Evolutionary conservation across 2,329 filamentous ascomycete species (phyloP), one percentile per base, ranked within the genome.

Genomic region (Alternaria sp.): DNA sequence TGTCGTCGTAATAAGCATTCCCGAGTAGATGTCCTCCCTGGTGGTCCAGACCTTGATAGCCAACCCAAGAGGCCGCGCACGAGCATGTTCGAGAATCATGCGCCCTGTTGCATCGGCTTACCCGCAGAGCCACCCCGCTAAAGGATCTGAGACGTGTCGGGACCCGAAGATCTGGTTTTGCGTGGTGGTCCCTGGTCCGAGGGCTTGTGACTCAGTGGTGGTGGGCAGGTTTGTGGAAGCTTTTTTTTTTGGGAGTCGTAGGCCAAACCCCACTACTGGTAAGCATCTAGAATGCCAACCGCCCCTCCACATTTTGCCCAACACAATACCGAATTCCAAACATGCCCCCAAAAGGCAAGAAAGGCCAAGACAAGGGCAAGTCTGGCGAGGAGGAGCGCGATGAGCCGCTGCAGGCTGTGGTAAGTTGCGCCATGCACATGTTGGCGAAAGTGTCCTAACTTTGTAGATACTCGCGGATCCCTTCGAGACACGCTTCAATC

Each of bases 401-500:
- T 65, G 85, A 88, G 63, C 83, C 85, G 14, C 79, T 89, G 31
- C 86, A 88, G 79, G 87, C 87, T 45, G 85, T 89, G 58, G 83
- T 86, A 78, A 62, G 83, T 80, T 50, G 26, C 45, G 56, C 56
- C 33, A 49, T 59, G 40, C 56, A 29, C 54, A 31, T 54, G 39
- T 51, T 42, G 40, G 42, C 54, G 53, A 49, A 49, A 51, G 37
- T 34, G 31, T 56, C 48, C 69, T 75, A 49, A 74, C 56, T 46
- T 40, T 50, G 29, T 72, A 95, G 90, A 85, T 99, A 58, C 87
- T 99, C 65, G 91, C 94, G 66, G 95, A 99, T 82, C 93, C 92
- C 1, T 99, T 96, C 77, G 93, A 98, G 78, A 93, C 92, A 46
- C 85, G 92, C 77, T 99, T 96, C 80, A 87, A 85, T 69, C 95